phyloP scores from a whole-genome alignment of 108 stramenopile genomes.

The Phaeodactylum tricornutum region DNA sequence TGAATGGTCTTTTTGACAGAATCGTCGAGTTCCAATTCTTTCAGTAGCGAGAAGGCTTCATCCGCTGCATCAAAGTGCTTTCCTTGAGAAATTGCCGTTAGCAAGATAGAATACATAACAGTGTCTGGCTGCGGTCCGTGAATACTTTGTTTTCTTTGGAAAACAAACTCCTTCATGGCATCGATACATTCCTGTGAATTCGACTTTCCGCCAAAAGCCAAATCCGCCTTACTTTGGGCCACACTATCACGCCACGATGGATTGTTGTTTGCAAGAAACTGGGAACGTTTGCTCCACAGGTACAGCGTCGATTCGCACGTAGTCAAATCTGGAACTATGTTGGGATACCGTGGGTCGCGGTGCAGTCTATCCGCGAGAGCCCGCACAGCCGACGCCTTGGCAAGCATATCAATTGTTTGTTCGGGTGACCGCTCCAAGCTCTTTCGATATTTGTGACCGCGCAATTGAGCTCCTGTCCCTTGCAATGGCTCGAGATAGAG shows the following conservation, averaged over 20 bases:
- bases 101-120: conserved; percentile 1
- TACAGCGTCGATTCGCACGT: background rate
- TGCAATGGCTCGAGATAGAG: background rate
- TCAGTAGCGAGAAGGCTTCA: background rate
- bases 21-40: too few species aligned
- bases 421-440: background rate
- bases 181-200: background rate
- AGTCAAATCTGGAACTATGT: background rate
- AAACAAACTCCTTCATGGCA: background rate
- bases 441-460: too few species aligned
- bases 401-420: background rate
- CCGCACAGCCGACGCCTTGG: background rate
- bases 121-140: background rate
- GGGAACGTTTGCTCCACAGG: background rate
- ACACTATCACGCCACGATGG: background rate
- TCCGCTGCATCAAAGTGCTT: background rate
- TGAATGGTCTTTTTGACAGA: background rate
- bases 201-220: background rate
- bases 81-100: background rate
- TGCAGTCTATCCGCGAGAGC: background rate
- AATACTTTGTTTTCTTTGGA: background rate
- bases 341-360: background rate
- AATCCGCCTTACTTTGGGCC: background rate
- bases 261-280: background rate
- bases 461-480: background rate